Evolutionary conservation across 192 early-diverging fungal genomes (phyloP), one percentile per base, ranked within the genome.

Genomic region (Coemansia pectinata): DNA sequence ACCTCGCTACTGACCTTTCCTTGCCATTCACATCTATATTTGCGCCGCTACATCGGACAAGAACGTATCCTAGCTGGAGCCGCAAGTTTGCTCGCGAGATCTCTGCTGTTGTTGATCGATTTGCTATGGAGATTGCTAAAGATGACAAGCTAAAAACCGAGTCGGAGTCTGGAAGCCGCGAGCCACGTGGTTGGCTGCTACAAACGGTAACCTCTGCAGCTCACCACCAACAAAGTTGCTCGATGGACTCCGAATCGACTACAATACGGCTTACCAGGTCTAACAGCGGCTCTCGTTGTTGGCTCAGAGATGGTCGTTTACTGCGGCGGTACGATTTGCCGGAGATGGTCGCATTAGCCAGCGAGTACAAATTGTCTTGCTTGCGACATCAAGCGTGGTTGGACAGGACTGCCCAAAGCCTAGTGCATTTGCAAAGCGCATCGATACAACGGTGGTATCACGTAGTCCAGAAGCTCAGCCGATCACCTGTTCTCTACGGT

Each of bases 1-100:
- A 63, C 4, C 67, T 81, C 4, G 33, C 42, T n/a, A 38, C 40
- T 40, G 15, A 47, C 5, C 0, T 17, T 0, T 7, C 27, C 50
- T 45, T 78, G 36, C 81, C 73, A 40, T 78, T 83, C 25, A 64
- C 76, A 1, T 38, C 64, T 19, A 8, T 44, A 7, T 77, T 67
- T 44, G 50, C 57, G 0, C 61, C 63, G 1, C 6, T 69, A 23
- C 72, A 77, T 40, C 65, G 76, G 3, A 57, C 50, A n/a, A 67
- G 74, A 52, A 76, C 81, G 4, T 74, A 66, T 45, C 81, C 81
- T 17, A 64, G 75, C 45, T 83, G 81, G 81, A 83, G 72, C 29
- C 81, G 81, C 63, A 83, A 78, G 62, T 74, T 83, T 62, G 69
- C 81, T 9, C 76, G 72, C 12, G 81, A 83, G 57, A 67, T 83